Base-by-base conservation (phyloP, 768 basidiomycete genomes). In the Trametes cinnabarina region DNA sequence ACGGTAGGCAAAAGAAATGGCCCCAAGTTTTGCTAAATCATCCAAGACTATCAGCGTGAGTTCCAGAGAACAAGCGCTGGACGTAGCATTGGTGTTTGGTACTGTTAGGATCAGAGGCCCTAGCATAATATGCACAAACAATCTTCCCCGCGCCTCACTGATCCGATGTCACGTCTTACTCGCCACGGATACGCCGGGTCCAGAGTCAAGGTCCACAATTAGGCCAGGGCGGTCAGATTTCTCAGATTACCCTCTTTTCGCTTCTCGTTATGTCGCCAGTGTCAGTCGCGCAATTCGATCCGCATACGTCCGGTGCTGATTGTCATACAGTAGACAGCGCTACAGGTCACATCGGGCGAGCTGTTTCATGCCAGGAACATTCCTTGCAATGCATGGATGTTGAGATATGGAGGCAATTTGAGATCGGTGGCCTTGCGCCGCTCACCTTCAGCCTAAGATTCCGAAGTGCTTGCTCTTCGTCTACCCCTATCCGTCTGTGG, bases 71-170 rank as follows among this genome's bases (percentile, higher is more conserved):
- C 12, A 6, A 32, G 30, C 30, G 30, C 12, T 32, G 30, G 12
- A 32, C 30, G 30, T 15, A 39, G 14, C n/a, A n/a, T 8, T 8
- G 4, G 4, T 55, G 25, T 55, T 47, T 20, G 9, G 25, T 15
- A 1, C 2, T 55, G 44, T 55, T 55, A 55, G 53, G 46, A 55
- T 55, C 46, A 37, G 30, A 55, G 44, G 53, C 53, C 47, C 23
- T 20, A 47, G 53, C 53, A 32, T 47, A 55, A 55, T 37, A 55
- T n/a, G 26, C 23, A 43, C 53, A 55, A 55, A 47, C 53, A 55
- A 26, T 3, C 37, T 15, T 10, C 34, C 1, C 15, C 39, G 12
- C 26, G 14, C 15, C 25, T 6, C 30, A 32, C 30, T 32, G 30
- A 32, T 32, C 30, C 30, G 30, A 32, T 32, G 51, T 44, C 23